Conservation (phyloP, 2,329 filamentous ascomycete species). For the Arthrobotrys megalospora region DNA sequence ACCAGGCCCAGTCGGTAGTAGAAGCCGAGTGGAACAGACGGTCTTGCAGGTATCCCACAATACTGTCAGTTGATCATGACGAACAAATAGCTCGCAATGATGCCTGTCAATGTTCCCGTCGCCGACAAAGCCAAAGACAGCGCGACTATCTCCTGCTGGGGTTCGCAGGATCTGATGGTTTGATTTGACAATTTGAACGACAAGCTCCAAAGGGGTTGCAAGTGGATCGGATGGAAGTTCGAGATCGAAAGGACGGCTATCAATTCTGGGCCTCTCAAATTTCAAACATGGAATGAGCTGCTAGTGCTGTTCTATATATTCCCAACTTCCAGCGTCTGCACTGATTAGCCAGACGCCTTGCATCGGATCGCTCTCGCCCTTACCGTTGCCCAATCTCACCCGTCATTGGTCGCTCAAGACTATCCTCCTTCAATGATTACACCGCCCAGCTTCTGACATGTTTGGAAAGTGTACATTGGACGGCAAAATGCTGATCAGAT, state of each 20-base stretch:
- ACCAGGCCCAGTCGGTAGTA: constrained; percentile 58
- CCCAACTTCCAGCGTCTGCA: constrained; percentile 45
- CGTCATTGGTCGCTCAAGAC: constrained; percentile 22
- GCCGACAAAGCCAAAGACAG: constrained; percentile 35
- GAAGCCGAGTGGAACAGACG: constrained; percentile 51
- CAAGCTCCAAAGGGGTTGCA: constrained; percentile 12
- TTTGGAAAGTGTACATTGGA: constrained; percentile 9
- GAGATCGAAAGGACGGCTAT: constrained; percentile 35
- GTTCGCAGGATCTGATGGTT: constrained; percentile 30
- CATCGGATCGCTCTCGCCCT: constrained; percentile 29
- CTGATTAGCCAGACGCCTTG: constrained; percentile 45
- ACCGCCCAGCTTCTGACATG: constrained; percentile 43
- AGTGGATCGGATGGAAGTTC: constrained; percentile 42
- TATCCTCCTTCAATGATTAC: constrained; percentile 40
- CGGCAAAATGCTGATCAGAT: constrained; percentile 33
- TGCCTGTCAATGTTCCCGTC: constrained; percentile 59
- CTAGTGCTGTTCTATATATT: constrained; percentile 51
- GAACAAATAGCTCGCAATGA: constrained; percentile 58
- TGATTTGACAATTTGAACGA: constrained; percentile 27
- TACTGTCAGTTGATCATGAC: constrained; percentile 58
- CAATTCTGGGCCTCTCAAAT: constrained; percentile 37
- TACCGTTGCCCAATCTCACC: constrained; percentile 32
- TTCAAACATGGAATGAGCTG: constrained; percentile 37
- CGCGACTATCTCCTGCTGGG: constrained; percentile 30
- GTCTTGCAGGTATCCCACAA: constrained; percentile 44